Evolutionary conservation across 2,329 filamentous ascomycete genomes (phyloP).

Genomic region (Blastomyces emzantsi): DNA sequence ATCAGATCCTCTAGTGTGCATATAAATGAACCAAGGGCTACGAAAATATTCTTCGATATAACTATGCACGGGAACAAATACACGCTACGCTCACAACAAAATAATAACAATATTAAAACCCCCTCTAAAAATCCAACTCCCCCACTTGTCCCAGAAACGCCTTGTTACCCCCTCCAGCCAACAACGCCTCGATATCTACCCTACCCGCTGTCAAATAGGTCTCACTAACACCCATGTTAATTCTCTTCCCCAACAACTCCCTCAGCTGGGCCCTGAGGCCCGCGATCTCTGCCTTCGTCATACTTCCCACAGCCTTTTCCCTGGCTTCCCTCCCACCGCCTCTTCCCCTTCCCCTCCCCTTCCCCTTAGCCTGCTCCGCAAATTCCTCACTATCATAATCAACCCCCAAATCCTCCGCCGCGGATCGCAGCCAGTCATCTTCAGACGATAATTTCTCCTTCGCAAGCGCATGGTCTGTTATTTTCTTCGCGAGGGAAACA

Average conservation of each 20-base stretch:
- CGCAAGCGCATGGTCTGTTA: conserved; percentile 72
- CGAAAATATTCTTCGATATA: not conserved
- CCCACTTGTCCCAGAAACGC: conserved; percentile 55
- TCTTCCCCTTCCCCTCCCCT: conserved; percentile 59
- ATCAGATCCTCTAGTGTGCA: not conserved
- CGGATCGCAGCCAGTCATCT: conserved; percentile 72
- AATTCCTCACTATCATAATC: conserved; percentile 90
- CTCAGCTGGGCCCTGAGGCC: conserved; percentile 63
- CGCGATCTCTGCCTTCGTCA: conserved; percentile 66
- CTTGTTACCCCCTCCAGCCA: conserved; percentile 56
- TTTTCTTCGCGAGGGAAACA: conserved; percentile 70
- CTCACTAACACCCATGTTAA: conserved; percentile 84
- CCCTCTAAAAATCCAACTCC: conserved; percentile 32
- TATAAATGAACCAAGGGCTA: not conserved
- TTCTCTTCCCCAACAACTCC: conserved; percentile 57
- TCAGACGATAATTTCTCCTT: conserved; percentile 81
- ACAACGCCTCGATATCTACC: conserved; percentile 68
- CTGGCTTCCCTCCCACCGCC: conserved; percentile 66
- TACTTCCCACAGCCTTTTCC: conserved; percentile 57
- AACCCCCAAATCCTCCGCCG: conserved; percentile 85
- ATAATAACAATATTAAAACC: not conserved
- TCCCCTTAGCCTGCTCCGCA: conserved; percentile 50
- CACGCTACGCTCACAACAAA: not conserved
- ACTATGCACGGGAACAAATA: not conserved
- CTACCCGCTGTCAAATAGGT: conserved; percentile 72